Base-by-base conservation (phyloP, 306 rosid species). In the Dryas alaskensis region DNA sequence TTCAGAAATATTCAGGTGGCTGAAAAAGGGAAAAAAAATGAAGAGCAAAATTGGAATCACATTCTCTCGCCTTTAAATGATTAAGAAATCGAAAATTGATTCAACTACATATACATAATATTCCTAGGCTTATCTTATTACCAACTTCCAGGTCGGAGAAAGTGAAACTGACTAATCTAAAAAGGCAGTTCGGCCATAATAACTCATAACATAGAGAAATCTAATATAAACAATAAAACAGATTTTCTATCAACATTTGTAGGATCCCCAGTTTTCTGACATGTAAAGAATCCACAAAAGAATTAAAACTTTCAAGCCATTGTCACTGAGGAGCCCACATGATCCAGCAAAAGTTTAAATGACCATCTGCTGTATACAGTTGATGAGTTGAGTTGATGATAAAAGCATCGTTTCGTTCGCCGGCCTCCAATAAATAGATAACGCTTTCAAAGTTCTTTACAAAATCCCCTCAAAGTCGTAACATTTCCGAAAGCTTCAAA, bases 221-320 rank as follows among this genome's bases (percentile, higher is more conserved):
- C 80, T 63, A 70, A 46, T 77, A 67, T 67, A 65, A 78, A 81
- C 66, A 79, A 25, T 59, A 54, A 74, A 67, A 75, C 67, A 61
- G 69, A 76, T 67, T 72, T 73, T 31, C 58, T 54, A 72, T 27
- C 46, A 59, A 67, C 79, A 70, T 61, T 73, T 74, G 72, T 78
- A 69, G 65, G 76, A 72, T 83, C 82, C 79, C 81, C 85, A 76
- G 76, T 51, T 65, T 70, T 75, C 80, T 60, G 67, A 69, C 72
- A 80, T 63, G 89, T 87, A 76, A 79, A 70, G 86, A 83, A 82
- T 79, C 46, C 53, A 60, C 27, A 59, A 11, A 74, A 67, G n/a
- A 69, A 68, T 57, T 13, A 31, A 51, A 17, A 82, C 42, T 83
- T 77, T 75, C 89, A 76, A 84, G 81, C 96, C 89, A 78, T 63